Evolutionary conservation across 371 early-diverging fungal species (phyloP).

Genomic region (Synchytrium microbalum): DNA sequence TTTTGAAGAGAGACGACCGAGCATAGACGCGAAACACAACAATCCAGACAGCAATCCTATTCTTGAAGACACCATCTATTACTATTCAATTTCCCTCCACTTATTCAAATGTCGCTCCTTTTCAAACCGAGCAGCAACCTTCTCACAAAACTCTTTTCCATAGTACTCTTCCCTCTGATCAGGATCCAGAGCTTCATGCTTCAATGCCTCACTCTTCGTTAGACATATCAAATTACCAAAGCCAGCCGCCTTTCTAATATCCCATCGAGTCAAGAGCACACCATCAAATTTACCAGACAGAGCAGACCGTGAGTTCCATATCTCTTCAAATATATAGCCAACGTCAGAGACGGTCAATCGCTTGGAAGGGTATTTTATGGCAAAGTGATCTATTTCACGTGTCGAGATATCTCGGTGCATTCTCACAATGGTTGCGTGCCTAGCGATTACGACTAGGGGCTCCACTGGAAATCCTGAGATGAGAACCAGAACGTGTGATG

Average conservation of each 20-base stretch:
- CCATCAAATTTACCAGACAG: constrained; percentile 53
- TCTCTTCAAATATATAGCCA: constrained; percentile 79
- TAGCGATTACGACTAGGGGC: constrained; percentile 70
- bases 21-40: too few species aligned
- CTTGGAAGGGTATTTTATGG: constrained; percentile 29
- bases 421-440: constrained; percentile 62
- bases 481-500: constrained; percentile 69
- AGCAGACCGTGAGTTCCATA: constrained; percentile 76
- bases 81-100: too few species aligned
- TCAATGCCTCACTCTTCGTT: constrained; percentile 66
- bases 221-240: constrained; percentile 74
- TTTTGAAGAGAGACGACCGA: too few species aligned
- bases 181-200: constrained; percentile 17
- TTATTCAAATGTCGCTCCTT: constrained; percentile 24
- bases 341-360: constrained; percentile 44
- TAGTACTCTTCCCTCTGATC: constrained; percentile 1
- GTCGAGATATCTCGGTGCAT: constrained; percentile 65
- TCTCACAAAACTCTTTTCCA: constrained; percentile 6
- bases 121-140: constrained; percentile 32
- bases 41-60: too few species aligned
- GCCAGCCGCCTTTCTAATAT: constrained; percentile 50
- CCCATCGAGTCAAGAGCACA: constrained; percentile 71
- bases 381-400: constrained; percentile 48
- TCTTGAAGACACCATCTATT: too few species aligned
- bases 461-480: constrained; percentile 70